Percentiles rank a stretch among this genome's conserved stretches.
phyloP scores from a whole-genome alignment of 1,139 yeast species.

The Blastobotrys raffinosifermentans region DNA sequence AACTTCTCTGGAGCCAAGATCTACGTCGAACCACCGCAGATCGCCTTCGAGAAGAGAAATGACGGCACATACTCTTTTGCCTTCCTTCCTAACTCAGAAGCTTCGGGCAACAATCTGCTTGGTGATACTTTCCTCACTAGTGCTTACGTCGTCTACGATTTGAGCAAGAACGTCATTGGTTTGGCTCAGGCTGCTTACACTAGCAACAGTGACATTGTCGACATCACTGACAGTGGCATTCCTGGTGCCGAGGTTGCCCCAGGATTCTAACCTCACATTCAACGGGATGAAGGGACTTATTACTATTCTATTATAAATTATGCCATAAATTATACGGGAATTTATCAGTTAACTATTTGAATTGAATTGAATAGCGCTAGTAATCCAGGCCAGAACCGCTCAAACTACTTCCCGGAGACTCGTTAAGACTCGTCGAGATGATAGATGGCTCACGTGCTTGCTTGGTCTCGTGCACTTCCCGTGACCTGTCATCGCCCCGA shows the following conservation, averaged over 20 bases:
- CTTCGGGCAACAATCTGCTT: slow-evolving; percentile 19
- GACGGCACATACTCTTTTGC: slow-evolving; percentile 18
- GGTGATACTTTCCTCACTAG: not conserved
- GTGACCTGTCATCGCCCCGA: not conserved
- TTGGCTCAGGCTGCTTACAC: not conserved
- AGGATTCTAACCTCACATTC: not conserved
- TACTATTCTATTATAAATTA: not conserved
- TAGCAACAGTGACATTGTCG: not conserved
- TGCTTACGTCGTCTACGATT: not conserved
- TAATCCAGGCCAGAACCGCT: not conserved
- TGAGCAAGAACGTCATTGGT: not conserved
- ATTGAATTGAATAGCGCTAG: not conserved
- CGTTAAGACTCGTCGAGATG: not conserved
- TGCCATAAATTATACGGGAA: not conserved
- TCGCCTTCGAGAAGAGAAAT: slow-evolving; percentile 8
- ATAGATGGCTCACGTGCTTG: not conserved
- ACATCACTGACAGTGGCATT: not conserved
- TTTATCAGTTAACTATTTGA: not conserved
- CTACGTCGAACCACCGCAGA: slow-evolving; percentile 36
- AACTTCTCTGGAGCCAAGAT: not conserved
- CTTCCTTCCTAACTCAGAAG: slow-evolving; percentile 20
- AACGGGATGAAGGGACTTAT: not conserved
- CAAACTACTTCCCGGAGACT: not conserved
- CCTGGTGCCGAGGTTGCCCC: not conserved
- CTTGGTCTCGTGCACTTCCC: not conserved